phyloP scores from a whole-genome alignment of 345 rosid genomes.

The Dovyalis caffra region DNA sequence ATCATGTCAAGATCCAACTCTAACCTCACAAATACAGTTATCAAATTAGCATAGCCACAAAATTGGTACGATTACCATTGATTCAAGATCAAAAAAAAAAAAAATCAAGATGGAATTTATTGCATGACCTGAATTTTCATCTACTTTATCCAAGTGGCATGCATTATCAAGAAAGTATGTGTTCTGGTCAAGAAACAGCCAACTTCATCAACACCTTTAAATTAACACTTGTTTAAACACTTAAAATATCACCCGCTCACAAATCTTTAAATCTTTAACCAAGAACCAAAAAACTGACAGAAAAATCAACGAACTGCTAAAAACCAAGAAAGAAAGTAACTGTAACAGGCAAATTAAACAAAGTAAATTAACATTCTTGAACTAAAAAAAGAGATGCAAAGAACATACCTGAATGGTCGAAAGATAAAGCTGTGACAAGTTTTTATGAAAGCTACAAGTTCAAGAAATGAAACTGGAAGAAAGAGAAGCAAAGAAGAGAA shows the following conservation, averaged over 20 bases:
- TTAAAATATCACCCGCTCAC: background rate
- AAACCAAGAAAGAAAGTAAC: background rate
- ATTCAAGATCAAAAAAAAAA: background rate
- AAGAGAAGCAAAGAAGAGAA: background rate
- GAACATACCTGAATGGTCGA: conserved; percentile 2
- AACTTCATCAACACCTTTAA: background rate
- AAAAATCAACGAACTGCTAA: background rate
- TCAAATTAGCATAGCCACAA: background rate
- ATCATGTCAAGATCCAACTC: background rate
- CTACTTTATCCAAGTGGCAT: conserved; percentile 8
- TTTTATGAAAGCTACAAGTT: background rate
- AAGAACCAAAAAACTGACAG: background rate
- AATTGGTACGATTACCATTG: background rate
- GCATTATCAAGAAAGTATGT: conserved; percentile 5
- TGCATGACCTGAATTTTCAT: background rate
- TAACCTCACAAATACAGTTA: background rate
- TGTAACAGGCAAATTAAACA: background rate
- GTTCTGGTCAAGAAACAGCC: background rate
- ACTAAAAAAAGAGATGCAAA: background rate
- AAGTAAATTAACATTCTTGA: background rate
- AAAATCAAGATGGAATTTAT: conserved; percentile 6
- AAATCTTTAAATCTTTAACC: background rate
- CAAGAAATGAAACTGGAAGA: background rate
- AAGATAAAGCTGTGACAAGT: background rate
- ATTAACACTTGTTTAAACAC: background rate